Percentiles rank a stretch among this genome's conserved stretches.
These are phyloP conservation scores for Trypanosoma mega DNA, from an alignment of 208 protist species.

Conservation along the genomic window DNA sequence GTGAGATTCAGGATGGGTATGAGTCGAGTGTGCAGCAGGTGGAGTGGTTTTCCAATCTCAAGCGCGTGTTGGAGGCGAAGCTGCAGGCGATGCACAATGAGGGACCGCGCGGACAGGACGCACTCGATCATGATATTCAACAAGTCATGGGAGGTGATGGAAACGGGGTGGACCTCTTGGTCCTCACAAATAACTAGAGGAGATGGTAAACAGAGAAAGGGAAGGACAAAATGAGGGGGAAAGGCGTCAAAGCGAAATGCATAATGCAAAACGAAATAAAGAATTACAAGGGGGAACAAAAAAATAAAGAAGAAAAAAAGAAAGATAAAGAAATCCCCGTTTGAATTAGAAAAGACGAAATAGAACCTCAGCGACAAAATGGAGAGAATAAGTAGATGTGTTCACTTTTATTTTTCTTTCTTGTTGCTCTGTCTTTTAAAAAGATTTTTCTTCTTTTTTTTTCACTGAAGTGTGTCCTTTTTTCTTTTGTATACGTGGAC, in stretches of 20 bases:
- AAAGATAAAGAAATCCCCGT: background rate
- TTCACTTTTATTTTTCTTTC: too few relatives aligned
- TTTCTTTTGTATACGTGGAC: too few relatives aligned
- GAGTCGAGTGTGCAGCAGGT: slow-evolving; percentile 81
- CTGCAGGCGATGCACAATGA: slow-evolving; percentile 34
- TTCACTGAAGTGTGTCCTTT: too few relatives aligned
- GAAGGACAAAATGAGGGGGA: background rate
- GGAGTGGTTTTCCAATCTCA: slow-evolving; percentile 68
- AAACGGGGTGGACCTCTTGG: slow-evolving; percentile 56
- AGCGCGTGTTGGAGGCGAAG: slow-evolving; percentile 62
- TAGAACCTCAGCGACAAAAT: too few relatives aligned
- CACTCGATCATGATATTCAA: slow-evolving; percentile 54
- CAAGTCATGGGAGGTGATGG: slow-evolving; percentile 44
- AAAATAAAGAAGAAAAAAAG: slow-evolving; percentile 16
- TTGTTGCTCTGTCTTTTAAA: too few relatives aligned
- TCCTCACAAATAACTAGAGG: slow-evolving; percentile 51
- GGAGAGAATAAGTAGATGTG: too few relatives aligned
- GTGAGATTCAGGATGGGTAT: slow-evolving; percentile 84
- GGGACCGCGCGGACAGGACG: slow-evolving; percentile 13
- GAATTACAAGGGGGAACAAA: slow-evolving; percentile 1
- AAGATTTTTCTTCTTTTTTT: too few relatives aligned
- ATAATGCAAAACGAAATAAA: slow-evolving; percentile 8
- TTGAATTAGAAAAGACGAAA: too few relatives aligned
- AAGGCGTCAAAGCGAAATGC: slow-evolving; percentile 3
- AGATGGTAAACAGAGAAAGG: slow-evolving; percentile 13